Evolutionary conservation across 495 filamentous ascomycete species (phyloP).

Genomic region (Aspergillus indologenus): DNA sequence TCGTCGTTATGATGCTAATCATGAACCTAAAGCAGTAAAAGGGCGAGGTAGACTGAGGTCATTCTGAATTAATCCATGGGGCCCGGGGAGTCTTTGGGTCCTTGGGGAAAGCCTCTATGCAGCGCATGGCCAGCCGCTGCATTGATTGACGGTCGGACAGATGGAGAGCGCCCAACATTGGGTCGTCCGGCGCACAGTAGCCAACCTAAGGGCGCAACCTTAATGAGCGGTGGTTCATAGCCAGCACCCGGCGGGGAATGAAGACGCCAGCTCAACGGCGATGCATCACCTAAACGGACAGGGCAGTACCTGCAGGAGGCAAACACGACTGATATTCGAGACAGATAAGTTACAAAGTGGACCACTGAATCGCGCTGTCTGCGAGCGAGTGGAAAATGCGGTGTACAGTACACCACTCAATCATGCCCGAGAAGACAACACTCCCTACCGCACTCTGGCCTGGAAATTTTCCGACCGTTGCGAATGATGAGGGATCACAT

Average conservation of each 20-base stretch:
- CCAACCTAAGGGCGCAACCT: conserved; percentile 2
- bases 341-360: neutral
- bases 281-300: conserved; percentile 4
- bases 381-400: conserved; percentile 7
- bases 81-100: too few relatives aligned
- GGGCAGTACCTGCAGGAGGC: conserved; percentile 7
- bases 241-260: neutral
- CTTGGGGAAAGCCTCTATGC: neutral
- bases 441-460: neutral
- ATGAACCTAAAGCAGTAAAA: conserved; percentile 3
- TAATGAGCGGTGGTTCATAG: neutral
- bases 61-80: neutral
- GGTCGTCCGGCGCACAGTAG: neutral
- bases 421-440: neutral
- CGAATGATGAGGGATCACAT: conserved; percentile 3
- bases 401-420: neutral
- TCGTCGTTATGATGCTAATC: conserved; percentile 3
- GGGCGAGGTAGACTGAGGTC: neutral
- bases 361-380: neutral
- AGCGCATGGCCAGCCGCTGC: neutral
- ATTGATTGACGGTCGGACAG: conserved; percentile 5
- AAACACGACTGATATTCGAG: conserved; percentile 8
- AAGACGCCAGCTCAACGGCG: conserved; percentile 5
- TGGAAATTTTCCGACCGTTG: conserved; percentile 5
- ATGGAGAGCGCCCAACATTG: conserved; percentile 3